These are phyloP conservation scores for Leccinum arenicola DNA, from an alignment of 768 basidiomycete genomes.

Conservation along the genomic window DNA sequence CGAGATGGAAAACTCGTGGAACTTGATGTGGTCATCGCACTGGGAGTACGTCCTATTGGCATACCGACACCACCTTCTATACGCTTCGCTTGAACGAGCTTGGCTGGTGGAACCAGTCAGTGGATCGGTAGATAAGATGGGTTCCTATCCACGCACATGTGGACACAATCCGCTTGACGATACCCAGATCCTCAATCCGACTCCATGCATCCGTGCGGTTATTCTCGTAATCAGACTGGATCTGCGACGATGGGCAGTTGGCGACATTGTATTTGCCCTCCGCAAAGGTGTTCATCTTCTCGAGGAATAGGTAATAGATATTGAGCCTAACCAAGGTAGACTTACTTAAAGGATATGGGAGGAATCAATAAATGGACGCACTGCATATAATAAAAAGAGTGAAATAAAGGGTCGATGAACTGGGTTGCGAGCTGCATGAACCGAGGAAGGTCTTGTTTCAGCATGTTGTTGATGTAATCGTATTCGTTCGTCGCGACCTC, in stretches of 20 bases:
- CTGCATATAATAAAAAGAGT: slow-evolving; percentile 99
- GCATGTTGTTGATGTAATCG: slow-evolving; percentile 83
- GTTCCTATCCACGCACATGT: slow-evolving; percentile 63
- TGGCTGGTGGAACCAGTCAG: slow-evolving; percentile 43
- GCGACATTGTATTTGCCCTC: slow-evolving; percentile 74
- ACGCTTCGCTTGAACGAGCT: slow-evolving; percentile 60
- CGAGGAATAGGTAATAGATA: slow-evolving; percentile 90
- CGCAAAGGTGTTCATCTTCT: slow-evolving; percentile 88
- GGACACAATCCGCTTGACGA: slow-evolving; percentile 81
- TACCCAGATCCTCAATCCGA: slow-evolving; percentile 72
- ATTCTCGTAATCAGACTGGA: slow-evolving; percentile 72
- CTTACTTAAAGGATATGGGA: neutral
- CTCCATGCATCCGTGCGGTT: slow-evolving; percentile 83
- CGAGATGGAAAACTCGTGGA: slow-evolving; percentile 26
- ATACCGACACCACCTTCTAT: slow-evolving; percentile 29
- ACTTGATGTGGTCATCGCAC: slow-evolving; percentile 26
- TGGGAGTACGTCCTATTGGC: slow-evolving; percentile 34
- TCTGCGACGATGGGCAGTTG: slow-evolving; percentile 63
- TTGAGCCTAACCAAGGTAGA: slow-evolving; percentile 58
- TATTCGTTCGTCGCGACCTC: slow-evolving; percentile 91
- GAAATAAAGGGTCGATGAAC: slow-evolving; percentile 97
- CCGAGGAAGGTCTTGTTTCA: slow-evolving; percentile 91
- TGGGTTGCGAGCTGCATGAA: slow-evolving; percentile 85
- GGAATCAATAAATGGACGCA: slow-evolving; percentile 41
- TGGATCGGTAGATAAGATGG: neutral